These are phyloP conservation scores for Nicotiana rustica DNA, from an alignment of 305 asterid genomes.

Conservation along the genomic window DNA sequence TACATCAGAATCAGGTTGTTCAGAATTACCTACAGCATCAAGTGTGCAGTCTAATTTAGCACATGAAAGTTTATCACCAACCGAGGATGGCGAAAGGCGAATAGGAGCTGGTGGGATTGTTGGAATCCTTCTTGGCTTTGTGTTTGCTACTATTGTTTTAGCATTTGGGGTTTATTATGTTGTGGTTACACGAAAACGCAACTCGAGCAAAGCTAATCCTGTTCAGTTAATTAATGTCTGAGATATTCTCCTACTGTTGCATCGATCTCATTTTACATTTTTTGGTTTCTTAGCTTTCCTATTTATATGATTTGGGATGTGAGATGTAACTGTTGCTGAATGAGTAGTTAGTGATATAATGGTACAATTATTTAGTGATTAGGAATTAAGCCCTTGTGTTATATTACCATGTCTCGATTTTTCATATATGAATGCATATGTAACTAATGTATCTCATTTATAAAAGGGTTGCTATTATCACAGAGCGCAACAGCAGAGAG, in stretches of 20 bases:
- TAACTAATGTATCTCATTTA: no score
- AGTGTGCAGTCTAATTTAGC: constrained; percentile 62
- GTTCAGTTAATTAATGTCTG: constrained; percentile 46
- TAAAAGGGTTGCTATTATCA: neutral
- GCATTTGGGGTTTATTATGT: constrained; percentile 61
- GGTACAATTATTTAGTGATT: constrained; percentile 18
- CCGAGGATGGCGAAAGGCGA: constrained; percentile 1
- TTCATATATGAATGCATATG: no score
- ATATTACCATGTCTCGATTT: no score
- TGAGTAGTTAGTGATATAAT: neutral
- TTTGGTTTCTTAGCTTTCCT: neutral
- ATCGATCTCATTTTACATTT: neutral
- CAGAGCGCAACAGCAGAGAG: neutral
- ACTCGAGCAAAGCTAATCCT: constrained; percentile 43
- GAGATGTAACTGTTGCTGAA: constrained; percentile 28
- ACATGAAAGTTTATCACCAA: constrained; percentile 48
- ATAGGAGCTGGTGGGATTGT: constrained; percentile 60
- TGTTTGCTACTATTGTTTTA: constrained; percentile 48
- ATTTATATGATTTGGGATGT: constrained; percentile 3
- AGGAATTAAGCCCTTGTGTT: no score
- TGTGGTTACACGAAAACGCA: constrained; percentile 45
- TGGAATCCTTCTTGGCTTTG: constrained; percentile 52
- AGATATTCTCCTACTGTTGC: constrained; percentile 33
- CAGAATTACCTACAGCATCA: constrained; percentile 65
- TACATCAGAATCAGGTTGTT: constrained; percentile 46